Base-by-base conservation (phyloP, 768 basidiomycete species). In the Agaricus bisporus region DNA sequence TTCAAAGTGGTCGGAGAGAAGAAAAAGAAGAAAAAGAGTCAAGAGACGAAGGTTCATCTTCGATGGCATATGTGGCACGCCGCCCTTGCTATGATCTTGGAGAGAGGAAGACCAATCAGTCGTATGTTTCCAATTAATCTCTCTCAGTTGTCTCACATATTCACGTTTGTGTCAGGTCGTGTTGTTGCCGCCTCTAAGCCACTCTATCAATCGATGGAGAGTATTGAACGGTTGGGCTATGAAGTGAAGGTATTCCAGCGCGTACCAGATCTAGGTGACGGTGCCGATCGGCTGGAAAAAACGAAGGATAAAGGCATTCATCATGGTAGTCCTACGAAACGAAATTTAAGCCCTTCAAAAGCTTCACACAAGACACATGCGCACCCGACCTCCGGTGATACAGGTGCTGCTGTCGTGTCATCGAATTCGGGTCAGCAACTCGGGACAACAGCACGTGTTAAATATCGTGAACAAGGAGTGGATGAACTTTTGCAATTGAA, bases 401-500 rank as follows among this genome's bases (percentile, higher is more conserved):
- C 54, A 17, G 60, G 59, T 37, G 51, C 20, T 41, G 45, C 18
- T 32, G 47, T 38, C 44, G 51, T 22, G 22, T 22, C 45, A 55
- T 44, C 59, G 54, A 63, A 35, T 49, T 62, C 44, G 58, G 57
- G 25, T 54, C 64, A 12, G 59, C 66, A 10, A 61, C 63, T n/a
- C 10, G 22, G 4, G 15, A 5, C 28, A 78, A 81, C 36, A 5
- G 29, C 35, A 9, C 52, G 52, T 15, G 68, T 83, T 51, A 79
- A 83, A 35, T 91, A 85, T 63, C 80, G 90, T 53, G 91, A 95
- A 63, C 94, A 98, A 68, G 93, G 91, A 10, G 95, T 98, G 2
- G 95, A 98, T 65, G 95, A 98, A 70, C 76, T 97, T 22, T 70
- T 98, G 47, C 94, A 97, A 68, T 75, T 98, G 54, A 97, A 98